Evolutionary conservation across 2,329 filamentous ascomycete species (phyloP), one percentile per base, ranked within the genome.

Genomic region (Corniculantispora saksenae): DNA sequence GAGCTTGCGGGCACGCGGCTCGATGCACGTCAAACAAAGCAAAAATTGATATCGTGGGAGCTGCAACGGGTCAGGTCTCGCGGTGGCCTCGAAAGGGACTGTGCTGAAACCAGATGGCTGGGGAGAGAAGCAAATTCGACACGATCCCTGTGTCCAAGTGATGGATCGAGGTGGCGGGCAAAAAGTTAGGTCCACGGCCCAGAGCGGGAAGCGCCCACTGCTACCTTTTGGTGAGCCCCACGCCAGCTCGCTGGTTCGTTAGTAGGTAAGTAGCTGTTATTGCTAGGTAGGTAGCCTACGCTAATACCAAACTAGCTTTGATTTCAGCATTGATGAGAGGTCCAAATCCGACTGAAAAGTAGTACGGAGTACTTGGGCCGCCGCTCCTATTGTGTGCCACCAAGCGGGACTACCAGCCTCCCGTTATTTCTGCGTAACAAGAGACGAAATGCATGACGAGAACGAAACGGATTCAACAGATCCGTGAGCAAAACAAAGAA

Each of bases 151-250:
- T 54, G 60, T 62, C 60, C 50, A 23, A 62, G 27, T 45, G 60
- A 54, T 54, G 60, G 59, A 61, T 54, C 61, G 27, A 50, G 43
- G 51, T 56, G 61, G 51, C 61, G 43, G 61, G 61, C 53, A 56
- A 23, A 29, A 53, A 50, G 38, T 63, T 55, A 32, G 48, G 51
- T 35, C 53, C 27, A 50, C 61, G 61, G 40, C 40, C 40, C 25
- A 50, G 51, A 50, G 61, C 61, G 53, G 61, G 61, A 55, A 55
- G 60, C 50, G 60, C 60, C 60, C 60, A 50, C 38, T 47, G 27
- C 23, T n/a, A 55, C 48, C 21, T 9, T 43, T 40, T 15, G 27
- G 40, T 56, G 57, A 50, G 29, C 45, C 45, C 45, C 57, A 60
- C 45, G 29, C 12, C 29, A 59, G 57, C 57, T n/a, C n/a, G n/a